Evolutionary conservation across 1,284 basidiomycete species (phyloP).

Genomic region (Rhodotorula sp.): DNA sequence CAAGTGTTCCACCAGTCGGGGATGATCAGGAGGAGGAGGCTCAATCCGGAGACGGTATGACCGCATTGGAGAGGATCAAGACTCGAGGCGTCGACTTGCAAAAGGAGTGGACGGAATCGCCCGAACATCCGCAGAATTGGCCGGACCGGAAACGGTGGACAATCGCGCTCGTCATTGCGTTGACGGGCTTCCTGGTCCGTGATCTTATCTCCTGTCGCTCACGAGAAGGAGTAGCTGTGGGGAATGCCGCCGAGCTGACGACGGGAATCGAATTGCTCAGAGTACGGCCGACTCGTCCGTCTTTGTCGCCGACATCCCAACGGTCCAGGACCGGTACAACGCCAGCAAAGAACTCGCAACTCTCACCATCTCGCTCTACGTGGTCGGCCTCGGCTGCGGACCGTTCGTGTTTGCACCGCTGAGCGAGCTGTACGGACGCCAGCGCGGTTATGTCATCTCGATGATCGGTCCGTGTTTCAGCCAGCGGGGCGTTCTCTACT

Average conservation of each 20-base stretch:
- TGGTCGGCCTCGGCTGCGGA: conserved; percentile 49
- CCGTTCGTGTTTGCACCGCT: conserved; percentile 55
- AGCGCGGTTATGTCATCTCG: conserved; percentile 49
- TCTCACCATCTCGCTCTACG: conserved; percentile 47
- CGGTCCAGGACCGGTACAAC: conserved; percentile 45
- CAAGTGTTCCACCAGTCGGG: no score
- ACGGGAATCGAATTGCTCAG: neutral
- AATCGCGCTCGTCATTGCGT: neutral
- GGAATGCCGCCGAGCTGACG: no score
- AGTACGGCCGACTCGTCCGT: conserved; percentile 41
- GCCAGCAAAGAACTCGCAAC: conserved; percentile 46
- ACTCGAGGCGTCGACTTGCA: neutral
- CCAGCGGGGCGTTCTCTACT: conserved; percentile 47
- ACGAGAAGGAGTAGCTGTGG: neutral
- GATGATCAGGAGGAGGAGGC: no score
- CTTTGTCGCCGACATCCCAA: conserved; percentile 47
- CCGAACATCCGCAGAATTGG: conserved; percentile 1
- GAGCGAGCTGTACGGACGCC: conserved; percentile 53
- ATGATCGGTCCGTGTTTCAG: conserved; percentile 15
- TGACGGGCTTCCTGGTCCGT: conserved; percentile 1
- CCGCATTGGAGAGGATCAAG: neutral
- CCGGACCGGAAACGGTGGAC: neutral
- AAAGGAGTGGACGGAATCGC: conserved; percentile 1
- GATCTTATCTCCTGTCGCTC: no score
- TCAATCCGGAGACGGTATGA: neutral